Evolutionary conservation across 192 early-diverging fungal genomes (phyloP).

Genomic region (Linnemannia exigua): DNA sequence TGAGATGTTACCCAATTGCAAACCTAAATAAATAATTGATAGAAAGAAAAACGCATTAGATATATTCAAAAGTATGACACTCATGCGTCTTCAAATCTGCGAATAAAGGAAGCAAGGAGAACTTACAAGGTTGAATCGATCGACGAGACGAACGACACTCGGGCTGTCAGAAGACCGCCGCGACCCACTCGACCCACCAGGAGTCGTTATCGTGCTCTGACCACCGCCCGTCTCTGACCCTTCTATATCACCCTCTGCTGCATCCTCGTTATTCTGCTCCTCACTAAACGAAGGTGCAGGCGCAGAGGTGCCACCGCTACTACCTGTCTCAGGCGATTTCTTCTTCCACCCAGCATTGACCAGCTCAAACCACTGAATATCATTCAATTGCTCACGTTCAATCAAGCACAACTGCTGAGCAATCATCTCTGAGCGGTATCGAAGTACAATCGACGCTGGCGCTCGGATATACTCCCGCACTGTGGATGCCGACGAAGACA

Average conservation of each 20-base stretch:
- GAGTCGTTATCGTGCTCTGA: not conserved
- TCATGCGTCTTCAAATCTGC: not conserved
- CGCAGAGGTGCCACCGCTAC: not conserved
- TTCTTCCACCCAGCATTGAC: conserved; percentile 69
- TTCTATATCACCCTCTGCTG: not conserved
- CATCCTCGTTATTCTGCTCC: not conserved
- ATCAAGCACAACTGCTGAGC: conserved; percentile 72
- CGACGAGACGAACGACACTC: conserved; percentile 35
- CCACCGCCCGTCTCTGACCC: not conserved
- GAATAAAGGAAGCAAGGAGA: not conserved
- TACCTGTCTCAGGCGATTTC: conserved; percentile 29
- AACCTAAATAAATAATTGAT: conserved; percentile 21
- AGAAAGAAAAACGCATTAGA: not conserved
- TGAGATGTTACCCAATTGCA: conserved; percentile 73
- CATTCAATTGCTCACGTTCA: conserved; percentile 63
- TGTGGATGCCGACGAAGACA: conserved; percentile 8
- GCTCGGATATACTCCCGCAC: conserved; percentile 18
- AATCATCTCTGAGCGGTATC: conserved; percentile 62
- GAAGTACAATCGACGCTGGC: conserved; percentile 55
- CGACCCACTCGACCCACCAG: not conserved
- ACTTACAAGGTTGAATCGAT: conserved; percentile 52
- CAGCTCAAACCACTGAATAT: conserved; percentile 68
- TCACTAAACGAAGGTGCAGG: not conserved
- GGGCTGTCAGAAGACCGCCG: conserved; percentile 26
- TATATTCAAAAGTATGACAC: not conserved